These are phyloP conservation scores for Coffea canephora DNA, from an alignment of 257 asterid species.

Conservation along the genomic window DNA sequence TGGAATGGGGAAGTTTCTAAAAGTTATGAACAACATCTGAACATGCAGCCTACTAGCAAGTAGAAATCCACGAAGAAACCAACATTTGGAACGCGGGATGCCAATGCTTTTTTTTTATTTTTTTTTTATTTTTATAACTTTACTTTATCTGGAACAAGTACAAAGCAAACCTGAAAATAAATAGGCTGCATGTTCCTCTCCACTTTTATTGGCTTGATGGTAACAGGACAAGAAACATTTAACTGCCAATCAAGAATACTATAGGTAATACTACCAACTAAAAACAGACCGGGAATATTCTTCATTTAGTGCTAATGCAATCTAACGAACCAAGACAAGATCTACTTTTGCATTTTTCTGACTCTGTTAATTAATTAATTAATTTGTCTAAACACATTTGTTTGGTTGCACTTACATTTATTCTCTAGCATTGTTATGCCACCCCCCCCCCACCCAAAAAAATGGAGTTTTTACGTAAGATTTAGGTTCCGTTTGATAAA, in stretches of 20 bases:
- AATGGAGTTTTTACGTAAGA: too few species aligned
- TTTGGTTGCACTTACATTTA: not conserved
- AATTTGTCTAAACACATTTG: not conserved
- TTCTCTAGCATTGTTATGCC: too few species aligned
- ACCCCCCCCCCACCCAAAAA: too few species aligned
- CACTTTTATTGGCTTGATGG: constrained; percentile 21
- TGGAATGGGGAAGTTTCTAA: not conserved
- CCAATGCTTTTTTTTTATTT: not conserved
- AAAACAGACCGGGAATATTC: constrained; percentile 45
- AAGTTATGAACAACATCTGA: not conserved
- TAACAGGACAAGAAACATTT: constrained; percentile 21
- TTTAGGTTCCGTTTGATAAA: too few species aligned
- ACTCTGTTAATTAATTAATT: too few species aligned
- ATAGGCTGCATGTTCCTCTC: constrained; percentile 42
- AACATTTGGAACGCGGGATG: not conserved
- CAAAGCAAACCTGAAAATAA: not conserved
- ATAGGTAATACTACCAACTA: constrained; percentile 14
- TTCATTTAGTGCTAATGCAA: constrained; percentile 31
- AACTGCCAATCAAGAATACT: constrained; percentile 29
- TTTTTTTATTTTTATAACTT: too few species aligned
- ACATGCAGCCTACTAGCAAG: constrained; percentile 2
- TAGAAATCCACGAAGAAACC: not conserved
- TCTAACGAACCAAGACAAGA: constrained; percentile 28
- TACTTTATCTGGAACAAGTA: not conserved
- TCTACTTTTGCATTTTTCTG: constrained; percentile 13